phyloP scores from a whole-genome alignment of 148 eudicot species.

The Mesembryanthemum crystallinum region DNA sequence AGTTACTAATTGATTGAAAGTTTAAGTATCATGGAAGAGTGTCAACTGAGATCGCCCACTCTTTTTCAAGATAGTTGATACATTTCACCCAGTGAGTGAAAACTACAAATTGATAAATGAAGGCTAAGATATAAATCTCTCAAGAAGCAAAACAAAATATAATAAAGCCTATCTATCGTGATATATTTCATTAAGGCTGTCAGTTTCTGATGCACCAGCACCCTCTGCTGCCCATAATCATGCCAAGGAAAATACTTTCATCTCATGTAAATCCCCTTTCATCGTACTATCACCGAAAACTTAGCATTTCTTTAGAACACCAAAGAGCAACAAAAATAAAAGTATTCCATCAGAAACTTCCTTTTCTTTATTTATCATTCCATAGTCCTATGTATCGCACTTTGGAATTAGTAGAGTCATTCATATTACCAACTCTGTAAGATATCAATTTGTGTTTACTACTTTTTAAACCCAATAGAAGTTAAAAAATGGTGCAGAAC shows the following conservation, averaged over 20 bases:
- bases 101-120: not conserved
- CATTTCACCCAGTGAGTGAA: not conserved
- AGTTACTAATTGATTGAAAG: not conserved
- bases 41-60: not conserved
- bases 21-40: not conserved
- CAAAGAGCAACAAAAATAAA: not conserved
- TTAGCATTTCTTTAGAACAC: not conserved
- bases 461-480: not conserved
- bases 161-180: not conserved
- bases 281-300: not conserved
- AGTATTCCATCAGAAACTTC: not conserved
- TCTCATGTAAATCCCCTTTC: not conserved
- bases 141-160: not conserved
- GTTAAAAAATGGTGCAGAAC: not conserved
- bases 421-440: no score
- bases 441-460: no score
- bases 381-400: constrained; percentile 1
- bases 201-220: no score
- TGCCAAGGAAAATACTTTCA: not conserved
- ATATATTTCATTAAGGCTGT: no score
- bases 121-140: constrained; percentile 2
- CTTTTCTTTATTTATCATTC: not conserved
- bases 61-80: not conserved
- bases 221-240: not conserved
- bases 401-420: not conserved